phyloP scores from a whole-genome alignment of 164 flowering plant species.

The Vitis riparia region DNA sequence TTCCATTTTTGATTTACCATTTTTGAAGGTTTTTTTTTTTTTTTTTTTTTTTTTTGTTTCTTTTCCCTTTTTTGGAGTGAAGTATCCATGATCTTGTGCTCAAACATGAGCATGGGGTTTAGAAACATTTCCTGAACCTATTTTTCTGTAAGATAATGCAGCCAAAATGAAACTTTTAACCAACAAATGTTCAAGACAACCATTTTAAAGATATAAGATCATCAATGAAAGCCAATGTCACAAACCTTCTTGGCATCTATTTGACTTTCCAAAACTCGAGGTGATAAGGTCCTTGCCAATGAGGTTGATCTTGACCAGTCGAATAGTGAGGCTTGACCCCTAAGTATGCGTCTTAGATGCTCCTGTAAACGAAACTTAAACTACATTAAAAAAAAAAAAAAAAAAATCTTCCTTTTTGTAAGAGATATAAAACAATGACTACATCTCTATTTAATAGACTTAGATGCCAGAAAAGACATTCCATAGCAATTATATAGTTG shows the following conservation, averaged over 20 bases:
- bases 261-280: constrained; percentile 95
- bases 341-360: constrained; percentile 87
- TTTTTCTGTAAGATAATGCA: background rate
- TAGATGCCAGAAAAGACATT: too few relatives aligned
- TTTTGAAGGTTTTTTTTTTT: too few relatives aligned
- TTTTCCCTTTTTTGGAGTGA: background rate
- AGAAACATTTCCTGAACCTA: background rate
- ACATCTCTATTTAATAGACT: background rate
- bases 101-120: background rate
- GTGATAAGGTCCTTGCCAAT: constrained; percentile 92
- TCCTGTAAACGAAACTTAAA: constrained; percentile 51
- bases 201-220: background rate
- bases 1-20: too few relatives aligned
- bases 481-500: too few relatives aligned
- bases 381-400: background rate
- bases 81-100: background rate
- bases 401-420: background rate
- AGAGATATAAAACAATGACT: too few relatives aligned
- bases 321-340: constrained; percentile 95
- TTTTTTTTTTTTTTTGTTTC: background rate
- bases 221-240: constrained; percentile 2
- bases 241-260: constrained; percentile 97
- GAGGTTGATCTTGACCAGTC: constrained; percentile 98
- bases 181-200: background rate
- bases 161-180: background rate